These are phyloP conservation scores for Aspergillus neoniger DNA, from an alignment of 2,329 filamentous ascomycete genomes.

Conservation along the genomic window DNA sequence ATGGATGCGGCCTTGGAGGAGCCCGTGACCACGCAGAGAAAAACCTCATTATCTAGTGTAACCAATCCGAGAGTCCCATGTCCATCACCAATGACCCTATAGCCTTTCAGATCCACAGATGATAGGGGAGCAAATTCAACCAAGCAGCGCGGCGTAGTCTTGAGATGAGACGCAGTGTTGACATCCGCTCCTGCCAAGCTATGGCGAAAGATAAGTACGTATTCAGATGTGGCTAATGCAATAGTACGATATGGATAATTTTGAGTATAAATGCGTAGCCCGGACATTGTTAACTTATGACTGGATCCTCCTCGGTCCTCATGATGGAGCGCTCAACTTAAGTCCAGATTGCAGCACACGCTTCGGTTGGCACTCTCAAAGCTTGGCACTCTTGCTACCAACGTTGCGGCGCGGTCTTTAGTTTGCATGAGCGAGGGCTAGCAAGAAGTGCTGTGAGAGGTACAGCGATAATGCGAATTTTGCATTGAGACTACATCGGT, in stretches of 20 bases:
- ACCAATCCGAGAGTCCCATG: constrained; percentile 88
- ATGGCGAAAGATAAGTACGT: constrained; percentile 83
- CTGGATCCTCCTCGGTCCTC: neutral
- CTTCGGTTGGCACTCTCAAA: neutral
- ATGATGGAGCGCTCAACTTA: neutral
- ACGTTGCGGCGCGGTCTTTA: neutral
- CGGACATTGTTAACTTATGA: constrained; percentile 47
- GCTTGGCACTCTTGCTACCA: neutral
- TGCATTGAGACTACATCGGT: too few species aligned
- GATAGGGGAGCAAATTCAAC: constrained; percentile 76
- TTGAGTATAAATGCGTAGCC: constrained; percentile 76
- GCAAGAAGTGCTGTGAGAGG: too few species aligned
- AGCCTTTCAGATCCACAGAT: constrained; percentile 70
- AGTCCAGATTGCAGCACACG: neutral
- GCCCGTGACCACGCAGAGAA: constrained; percentile 83
- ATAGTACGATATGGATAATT: constrained; percentile 86
- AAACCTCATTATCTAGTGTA: constrained; percentile 79
- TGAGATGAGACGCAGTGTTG: constrained; percentile 38
- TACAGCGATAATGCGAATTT: too few species aligned
- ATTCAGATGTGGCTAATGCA: constrained; percentile 75
- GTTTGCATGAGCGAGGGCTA: too few species aligned
- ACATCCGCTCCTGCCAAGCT: constrained; percentile 63
- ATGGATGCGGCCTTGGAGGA: constrained; percentile 78
- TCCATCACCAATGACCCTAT: constrained; percentile 74
- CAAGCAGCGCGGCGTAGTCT: constrained; percentile 67